These are phyloP conservation scores for Geranium rotundifolium DNA, from an alignment of 345 rosid genomes.

Conservation along the genomic window DNA sequence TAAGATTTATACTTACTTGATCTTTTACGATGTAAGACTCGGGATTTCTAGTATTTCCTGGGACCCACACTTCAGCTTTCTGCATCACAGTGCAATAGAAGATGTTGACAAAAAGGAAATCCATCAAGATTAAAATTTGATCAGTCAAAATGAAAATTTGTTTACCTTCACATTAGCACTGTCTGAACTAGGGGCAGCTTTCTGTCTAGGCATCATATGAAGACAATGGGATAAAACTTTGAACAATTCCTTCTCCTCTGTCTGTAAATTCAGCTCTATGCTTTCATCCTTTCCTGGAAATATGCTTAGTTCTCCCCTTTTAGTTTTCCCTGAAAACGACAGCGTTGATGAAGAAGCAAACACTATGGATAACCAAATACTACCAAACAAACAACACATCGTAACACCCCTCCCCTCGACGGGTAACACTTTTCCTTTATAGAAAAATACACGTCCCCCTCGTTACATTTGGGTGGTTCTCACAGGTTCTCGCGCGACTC, in stretches of 20 bases:
- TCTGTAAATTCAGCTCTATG: constrained; percentile 88
- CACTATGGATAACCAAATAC: background rate
- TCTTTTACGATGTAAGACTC: constrained; percentile 76
- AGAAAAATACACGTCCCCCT: no score
- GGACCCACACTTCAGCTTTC: constrained; percentile 59
- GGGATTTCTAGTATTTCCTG: constrained; percentile 70
- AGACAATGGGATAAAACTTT: constrained; percentile 74
- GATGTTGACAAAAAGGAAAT: constrained; percentile 2
- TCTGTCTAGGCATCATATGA: constrained; percentile 91
- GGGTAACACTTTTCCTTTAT: no score
- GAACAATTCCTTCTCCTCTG: constrained; percentile 26
- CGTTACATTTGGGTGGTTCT: no score
- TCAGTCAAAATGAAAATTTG: constrained; percentile 1
- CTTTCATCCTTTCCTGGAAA: constrained; percentile 73
- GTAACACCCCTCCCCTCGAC: no score
- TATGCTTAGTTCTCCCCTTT: background rate
- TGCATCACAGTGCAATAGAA: constrained; percentile 17
- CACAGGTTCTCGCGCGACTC: no score
- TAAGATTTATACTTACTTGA: constrained; percentile 41
- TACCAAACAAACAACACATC: background rate
- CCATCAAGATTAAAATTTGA: background rate
- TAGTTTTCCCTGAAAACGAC: background rate
- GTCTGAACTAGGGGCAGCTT: constrained; percentile 34
- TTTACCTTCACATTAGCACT: constrained; percentile 39
- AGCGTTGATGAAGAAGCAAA: constrained; percentile 1